phyloP scores from a whole-genome alignment of 129 eudicot species.

The Glebionis coronaria region DNA sequence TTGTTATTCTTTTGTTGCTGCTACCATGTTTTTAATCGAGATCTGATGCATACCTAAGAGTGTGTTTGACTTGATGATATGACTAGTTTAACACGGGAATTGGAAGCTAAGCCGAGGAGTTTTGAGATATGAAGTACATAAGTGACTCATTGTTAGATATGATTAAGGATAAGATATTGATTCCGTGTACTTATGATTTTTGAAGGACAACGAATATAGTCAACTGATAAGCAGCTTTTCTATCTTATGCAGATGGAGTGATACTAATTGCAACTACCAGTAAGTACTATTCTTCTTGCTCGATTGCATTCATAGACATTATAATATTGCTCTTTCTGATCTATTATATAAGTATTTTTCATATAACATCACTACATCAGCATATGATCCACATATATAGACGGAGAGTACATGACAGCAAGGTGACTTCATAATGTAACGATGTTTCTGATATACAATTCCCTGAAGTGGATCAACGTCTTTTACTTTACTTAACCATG shows the following conservation, averaged over 20 bases:
- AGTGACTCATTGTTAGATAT: slow-evolving; percentile 28
- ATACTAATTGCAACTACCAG: no score
- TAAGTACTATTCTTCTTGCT: no score
- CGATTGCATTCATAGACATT: no score
- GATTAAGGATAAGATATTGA: slow-evolving; percentile 42
- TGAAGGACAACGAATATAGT: neutral
- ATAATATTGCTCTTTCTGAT: no score
- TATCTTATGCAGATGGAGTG: slow-evolving; percentile 70
- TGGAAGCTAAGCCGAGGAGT: slow-evolving; percentile 81
- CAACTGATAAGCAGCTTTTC: slow-evolving; percentile 20
- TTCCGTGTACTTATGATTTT: neutral
- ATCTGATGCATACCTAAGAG: slow-evolving; percentile 12
- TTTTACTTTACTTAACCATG: no score
- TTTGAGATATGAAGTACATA: slow-evolving; percentile 46
- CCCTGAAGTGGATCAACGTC: no score
- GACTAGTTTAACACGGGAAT: slow-evolving; percentile 90
- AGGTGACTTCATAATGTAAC: no score
- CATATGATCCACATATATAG: no score
- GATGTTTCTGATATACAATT: no score
- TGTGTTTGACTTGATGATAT: slow-evolving; percentile 20
- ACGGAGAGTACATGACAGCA: no score
- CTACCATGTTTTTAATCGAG: neutral
- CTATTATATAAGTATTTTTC: no score
- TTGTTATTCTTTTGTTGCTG: neutral
- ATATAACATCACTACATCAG: no score